Base-by-base conservation (phyloP, 345 rosid species). In the Dimocarpus longan region DNA sequence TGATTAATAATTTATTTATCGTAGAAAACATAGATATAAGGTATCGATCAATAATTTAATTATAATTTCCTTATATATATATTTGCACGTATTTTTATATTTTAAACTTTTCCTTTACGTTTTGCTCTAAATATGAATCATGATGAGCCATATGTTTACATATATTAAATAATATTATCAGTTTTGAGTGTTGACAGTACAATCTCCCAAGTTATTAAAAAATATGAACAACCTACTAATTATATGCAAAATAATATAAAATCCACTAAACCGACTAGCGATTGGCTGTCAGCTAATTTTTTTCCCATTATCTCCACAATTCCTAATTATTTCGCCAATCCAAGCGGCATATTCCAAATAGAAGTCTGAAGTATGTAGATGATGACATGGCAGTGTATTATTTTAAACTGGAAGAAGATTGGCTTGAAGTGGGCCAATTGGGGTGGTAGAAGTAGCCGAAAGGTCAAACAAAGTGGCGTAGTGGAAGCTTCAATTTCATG, bases 391-490 rank as follows among this genome's bases (percentile, higher is more conserved):
- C 39, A 9, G 18, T 75, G 60, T 71, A 54, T 80, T 43, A 24
- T 71, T 5, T 7, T 46, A 46, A 44, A 11, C 37, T 59, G 26
- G 70, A 75, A 32, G 18, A 16, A 13, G 39, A 64, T n/a, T 21
- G 54, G 71, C 6, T 16, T 52, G 0, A 19, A 56, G 87, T 74
- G 85, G 86, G 68, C 75, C 75, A 80, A 32, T 54, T 68, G 54
- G 86, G 80, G 80, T 75, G 84, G 66, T 8, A 60, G 70, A 57
- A 69, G 56, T 19, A 8, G 75, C 66, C 78, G 75, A 77, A 81
- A 79, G 62, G 90, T 84, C 89, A 74, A 82, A 79, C 71, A 81
- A 85, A 82, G 83, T 75, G 87, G 85, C 85, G 24, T 62, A 78
- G 88, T 84, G 90, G 90, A 67, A 54, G 74, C 24, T 71, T 10